Evolutionary conservation across 331 rosid species (phyloP), one percentile per base, ranked within the genome.

Genomic region (Stylosanthes scabra): DNA sequence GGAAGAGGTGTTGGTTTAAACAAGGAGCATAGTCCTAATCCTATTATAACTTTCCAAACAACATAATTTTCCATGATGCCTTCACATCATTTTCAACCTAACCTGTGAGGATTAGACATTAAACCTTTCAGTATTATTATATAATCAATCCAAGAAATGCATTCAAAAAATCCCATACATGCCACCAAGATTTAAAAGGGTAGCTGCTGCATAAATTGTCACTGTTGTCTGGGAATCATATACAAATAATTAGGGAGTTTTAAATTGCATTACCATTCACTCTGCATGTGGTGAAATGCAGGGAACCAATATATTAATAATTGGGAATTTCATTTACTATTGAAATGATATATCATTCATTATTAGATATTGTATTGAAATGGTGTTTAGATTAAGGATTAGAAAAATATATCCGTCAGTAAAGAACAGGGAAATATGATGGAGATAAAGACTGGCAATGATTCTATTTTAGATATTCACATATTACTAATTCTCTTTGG

Each of bases 11-110:
- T 50, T 20, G 25, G 55, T 59, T 3, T 46, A 60, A 60, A 60
- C 45, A 47, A 37, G 57, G 14, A 63, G 29, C 74, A 10, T 47
- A 46, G 13, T 9, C n/a, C 13, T 42, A 45, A 9, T 79, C 28
- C 0, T 39, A 73, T 41, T 34, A 37, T 37, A 76, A 68, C 74
- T 68, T 59, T 44, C 27, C n/a, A 50, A 59, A 58, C 15, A 25
- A 77, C 59, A 59, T 7, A 27, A 59, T 68, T 40, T 11, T 39
- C 65, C 58, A 9, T 68, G 70, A 34, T 14, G 58, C 60, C 29
- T 34, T 66, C 51, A 15, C 62, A 74, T 68, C 68, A 34, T 68
- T 68, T 55, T 62, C 68, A 20, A 3, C 34, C 20, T 29, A 20
- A 2, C 34, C 31, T 29, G 9, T 60, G 10, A 40, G 51, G 66